Conservation (phyloP, 108 stramenopile species). For the Asterionellopsis glacialis region DNA sequence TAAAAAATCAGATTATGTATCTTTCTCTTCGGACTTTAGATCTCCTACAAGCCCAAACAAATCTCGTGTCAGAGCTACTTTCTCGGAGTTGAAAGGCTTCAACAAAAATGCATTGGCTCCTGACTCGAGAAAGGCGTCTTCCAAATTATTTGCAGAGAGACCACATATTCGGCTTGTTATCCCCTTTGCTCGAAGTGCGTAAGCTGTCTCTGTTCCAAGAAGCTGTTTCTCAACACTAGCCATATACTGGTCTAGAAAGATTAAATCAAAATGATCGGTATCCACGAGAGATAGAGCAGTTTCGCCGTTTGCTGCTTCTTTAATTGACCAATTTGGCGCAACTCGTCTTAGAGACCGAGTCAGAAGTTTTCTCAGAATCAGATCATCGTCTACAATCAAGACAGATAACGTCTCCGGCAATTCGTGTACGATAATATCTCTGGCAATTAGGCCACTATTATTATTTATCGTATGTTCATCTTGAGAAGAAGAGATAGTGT, state of each 20-base stretch:
- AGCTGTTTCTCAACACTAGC: constrained; percentile 54
- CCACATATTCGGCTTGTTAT: constrained; percentile 38
- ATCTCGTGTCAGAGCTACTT: constrained; percentile 14
- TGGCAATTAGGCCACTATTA: not conserved
- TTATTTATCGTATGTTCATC: too few relatives aligned
- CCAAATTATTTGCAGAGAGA: constrained; percentile 50
- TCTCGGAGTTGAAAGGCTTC: constrained; percentile 50
- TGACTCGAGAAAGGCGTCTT: constrained; percentile 36
- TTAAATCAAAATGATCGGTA: constrained; percentile 17
- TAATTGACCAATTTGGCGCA: constrained; percentile 34
- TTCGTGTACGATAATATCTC: not conserved
- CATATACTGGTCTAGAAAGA: constrained; percentile 44
- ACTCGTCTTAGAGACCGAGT: constrained; percentile 27
- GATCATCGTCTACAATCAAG: constrained; percentile 53
- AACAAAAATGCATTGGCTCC: constrained; percentile 48
- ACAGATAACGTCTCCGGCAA: constrained; percentile 28
- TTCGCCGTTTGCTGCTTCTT: constrained; percentile 38
- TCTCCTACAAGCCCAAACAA: constrained; percentile 10
- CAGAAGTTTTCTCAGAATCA: constrained; percentile 45
- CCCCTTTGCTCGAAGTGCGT: constrained; percentile 32
- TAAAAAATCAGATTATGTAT: not conserved
- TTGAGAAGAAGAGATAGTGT: too few relatives aligned
- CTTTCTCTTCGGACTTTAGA: not conserved
- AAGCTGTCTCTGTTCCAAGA: constrained; percentile 49
- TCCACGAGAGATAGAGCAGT: constrained; percentile 21